Evolutionary conservation across 2,329 filamentous ascomycete genomes (phyloP).

Genomic region (Arthrobotrys iridis): DNA sequence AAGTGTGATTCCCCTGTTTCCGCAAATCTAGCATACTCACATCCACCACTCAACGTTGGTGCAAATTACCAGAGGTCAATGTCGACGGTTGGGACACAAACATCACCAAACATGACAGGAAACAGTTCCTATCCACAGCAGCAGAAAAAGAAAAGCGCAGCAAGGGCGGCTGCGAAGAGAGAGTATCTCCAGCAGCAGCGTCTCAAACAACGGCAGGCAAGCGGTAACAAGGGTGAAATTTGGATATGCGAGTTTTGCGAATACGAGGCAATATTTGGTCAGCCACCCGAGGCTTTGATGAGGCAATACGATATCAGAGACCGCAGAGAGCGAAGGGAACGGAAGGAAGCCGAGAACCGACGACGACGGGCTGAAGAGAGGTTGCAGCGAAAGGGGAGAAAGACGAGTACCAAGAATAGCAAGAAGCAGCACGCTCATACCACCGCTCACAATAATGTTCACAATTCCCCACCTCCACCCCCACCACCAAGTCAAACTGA

Average conservation of each 20-base stretch:
- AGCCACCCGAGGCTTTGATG: slow-evolving; percentile 82
- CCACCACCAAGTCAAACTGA: slow-evolving; percentile 56
- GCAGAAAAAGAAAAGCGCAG: slow-evolving; percentile 68
- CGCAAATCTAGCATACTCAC: slow-evolving; percentile 55
- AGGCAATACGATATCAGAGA: slow-evolving; percentile 95
- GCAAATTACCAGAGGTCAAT: slow-evolving; percentile 59
- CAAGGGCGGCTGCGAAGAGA: slow-evolving; percentile 77
- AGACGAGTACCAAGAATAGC: slow-evolving; percentile 68
- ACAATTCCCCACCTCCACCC: slow-evolving; percentile 48
- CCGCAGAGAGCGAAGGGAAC: slow-evolving; percentile 74
- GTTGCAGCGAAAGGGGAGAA: slow-evolving; percentile 88
- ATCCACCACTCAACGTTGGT: slow-evolving; percentile 60
- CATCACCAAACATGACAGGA: slow-evolving; percentile 65
- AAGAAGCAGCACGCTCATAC: slow-evolving; percentile 58
- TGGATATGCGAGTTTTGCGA: slow-evolving; percentile 99
- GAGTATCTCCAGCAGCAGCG: slow-evolving; percentile 79
- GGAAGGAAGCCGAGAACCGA: slow-evolving; percentile 84
- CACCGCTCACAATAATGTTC: slow-evolving; percentile 62
- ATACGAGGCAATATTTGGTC: slow-evolving; percentile 95
- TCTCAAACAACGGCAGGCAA: slow-evolving; percentile 59
- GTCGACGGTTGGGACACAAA: slow-evolving; percentile 68
- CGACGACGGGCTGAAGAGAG: slow-evolving; percentile 78
- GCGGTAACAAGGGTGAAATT: slow-evolving; percentile 70
- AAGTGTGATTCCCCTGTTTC: slow-evolving; percentile 79
- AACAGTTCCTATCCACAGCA: slow-evolving; percentile 61